A percentile compares a stretch with the other conserved stretches of the same genome.
Conservation (phyloP, 768 basidiomycete genomes). For the Galerina marginata region DNA sequence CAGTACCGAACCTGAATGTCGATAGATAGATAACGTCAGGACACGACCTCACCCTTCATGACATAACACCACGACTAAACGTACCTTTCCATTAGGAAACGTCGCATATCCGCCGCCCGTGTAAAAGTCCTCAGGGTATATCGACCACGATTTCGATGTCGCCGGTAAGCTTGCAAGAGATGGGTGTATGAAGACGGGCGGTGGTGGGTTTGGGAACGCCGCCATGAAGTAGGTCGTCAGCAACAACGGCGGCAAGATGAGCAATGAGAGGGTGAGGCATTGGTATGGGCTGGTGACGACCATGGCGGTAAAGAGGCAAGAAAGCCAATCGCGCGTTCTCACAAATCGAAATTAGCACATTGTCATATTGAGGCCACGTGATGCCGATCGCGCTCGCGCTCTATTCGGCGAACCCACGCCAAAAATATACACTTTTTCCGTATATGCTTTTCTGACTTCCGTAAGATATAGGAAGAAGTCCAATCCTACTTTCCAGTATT, state of each 20-base stretch:
- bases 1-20: conserved; percentile 70
- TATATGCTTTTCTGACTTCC: too few relatives aligned
- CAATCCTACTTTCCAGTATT: too few relatives aligned
- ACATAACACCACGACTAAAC: conserved; percentile 18
- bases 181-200: conserved; percentile 51
- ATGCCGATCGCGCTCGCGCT: background rate
- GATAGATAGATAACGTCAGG: conserved; percentile 3
- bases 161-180: conserved; percentile 66
- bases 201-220: conserved; percentile 67
- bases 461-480: too few relatives aligned
- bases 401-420: background rate
- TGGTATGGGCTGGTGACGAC: conserved; percentile 43
- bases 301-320: conserved; percentile 27
- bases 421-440: too few relatives aligned
- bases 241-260: conserved; percentile 65
- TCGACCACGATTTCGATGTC: conserved; percentile 61
- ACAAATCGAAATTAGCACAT: conserved; percentile 1
- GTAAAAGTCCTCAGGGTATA: conserved; percentile 78
- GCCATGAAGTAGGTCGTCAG: conserved; percentile 66
- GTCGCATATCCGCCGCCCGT: conserved; percentile 65
- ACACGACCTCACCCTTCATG: background rate
- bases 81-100: conserved; percentile 68
- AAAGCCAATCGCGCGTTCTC: conserved; percentile 3
- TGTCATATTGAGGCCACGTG: conserved; percentile 4
- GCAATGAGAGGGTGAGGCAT: conserved; percentile 57